phyloP scores from a whole-genome alignment of 345 rosid species.

The Trapa incisa region DNA sequence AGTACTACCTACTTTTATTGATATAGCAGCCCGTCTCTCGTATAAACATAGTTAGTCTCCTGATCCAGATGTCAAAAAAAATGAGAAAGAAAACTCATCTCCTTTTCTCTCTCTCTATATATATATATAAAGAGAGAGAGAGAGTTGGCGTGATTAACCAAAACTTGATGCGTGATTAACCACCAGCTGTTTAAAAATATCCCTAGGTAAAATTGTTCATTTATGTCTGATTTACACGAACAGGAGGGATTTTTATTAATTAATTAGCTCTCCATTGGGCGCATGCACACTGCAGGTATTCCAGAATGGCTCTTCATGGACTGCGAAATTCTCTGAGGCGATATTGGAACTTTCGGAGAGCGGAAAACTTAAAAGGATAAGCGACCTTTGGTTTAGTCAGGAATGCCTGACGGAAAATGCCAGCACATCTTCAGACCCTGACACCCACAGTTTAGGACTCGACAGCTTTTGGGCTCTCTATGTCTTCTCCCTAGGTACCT shows the following conservation, averaged over 20 bases:
- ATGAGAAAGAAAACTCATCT: too few species aligned
- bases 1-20: conserved; percentile 9
- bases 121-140: too few species aligned
- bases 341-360: conserved; percentile 29
- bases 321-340: conserved; percentile 31
- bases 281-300: conserved; percentile 21
- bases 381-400: conserved; percentile 23
- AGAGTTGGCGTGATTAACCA: too few species aligned
- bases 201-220: too few species aligned
- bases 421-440: background rate
- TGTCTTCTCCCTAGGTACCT: conserved; percentile 20
- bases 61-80: too few species aligned
- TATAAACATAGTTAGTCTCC: too few species aligned
- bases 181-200: too few species aligned
- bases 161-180: too few species aligned
- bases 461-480: conserved; percentile 38
- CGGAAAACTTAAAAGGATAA: conserved; percentile 17
- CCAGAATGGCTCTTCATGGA: conserved; percentile 35
- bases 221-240: too few species aligned
- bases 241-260: too few species aligned
- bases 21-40: too few species aligned
- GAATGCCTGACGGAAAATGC: conserved; percentile 15
- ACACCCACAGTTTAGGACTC: conserved; percentile 19
- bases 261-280: background rate
- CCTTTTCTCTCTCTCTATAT: too few species aligned